A percentile compares a stretch with the other conserved stretches of the same genome.
These are phyloP conservation scores for Ormosia emarginata DNA, from an alignment of 306 rosid genomes.

Conservation along the genomic window DNA sequence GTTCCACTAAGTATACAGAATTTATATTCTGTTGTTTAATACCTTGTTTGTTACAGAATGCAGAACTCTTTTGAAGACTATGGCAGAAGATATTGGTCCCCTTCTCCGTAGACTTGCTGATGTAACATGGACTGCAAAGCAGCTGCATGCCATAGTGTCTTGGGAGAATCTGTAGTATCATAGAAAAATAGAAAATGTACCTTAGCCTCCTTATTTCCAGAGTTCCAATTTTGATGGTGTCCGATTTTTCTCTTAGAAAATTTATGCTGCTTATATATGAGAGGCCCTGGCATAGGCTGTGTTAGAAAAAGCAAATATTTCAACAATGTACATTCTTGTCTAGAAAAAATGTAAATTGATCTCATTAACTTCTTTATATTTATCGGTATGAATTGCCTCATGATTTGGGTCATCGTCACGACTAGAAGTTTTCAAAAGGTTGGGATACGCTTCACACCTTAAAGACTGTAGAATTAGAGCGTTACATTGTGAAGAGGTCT, in stretches of 20 bases:
- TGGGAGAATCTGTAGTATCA: conserved; percentile 34
- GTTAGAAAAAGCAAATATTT: background rate
- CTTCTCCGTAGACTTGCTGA: conserved; percentile 54
- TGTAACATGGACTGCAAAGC: conserved; percentile 62
- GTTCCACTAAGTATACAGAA: background rate
- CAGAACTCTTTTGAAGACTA: conserved; percentile 56
- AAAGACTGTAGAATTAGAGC: background rate
- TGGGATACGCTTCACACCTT: background rate
- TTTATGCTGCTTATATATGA: background rate
- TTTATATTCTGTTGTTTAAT: background rate
- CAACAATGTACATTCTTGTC: conserved; percentile 9
- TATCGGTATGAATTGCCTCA: background rate
- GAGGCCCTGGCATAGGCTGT: background rate
- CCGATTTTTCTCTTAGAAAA: background rate
- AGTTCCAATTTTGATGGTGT: background rate
- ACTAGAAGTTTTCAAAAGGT: background rate
- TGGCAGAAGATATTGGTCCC: conserved; percentile 54
- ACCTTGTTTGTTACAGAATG: conserved; percentile 43
- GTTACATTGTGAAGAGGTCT: background rate
- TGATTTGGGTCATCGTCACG: background rate
- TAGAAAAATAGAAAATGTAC: background rate
- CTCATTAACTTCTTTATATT: background rate
- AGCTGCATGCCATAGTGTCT: conserved; percentile 45
- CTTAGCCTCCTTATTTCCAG: background rate
- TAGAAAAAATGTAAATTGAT: conserved; percentile 4